Evolutionary conservation across 2,329 filamentous ascomycete species (phyloP), one percentile per base, ranked within the genome.

Genomic region (Onygenales sp.): DNA sequence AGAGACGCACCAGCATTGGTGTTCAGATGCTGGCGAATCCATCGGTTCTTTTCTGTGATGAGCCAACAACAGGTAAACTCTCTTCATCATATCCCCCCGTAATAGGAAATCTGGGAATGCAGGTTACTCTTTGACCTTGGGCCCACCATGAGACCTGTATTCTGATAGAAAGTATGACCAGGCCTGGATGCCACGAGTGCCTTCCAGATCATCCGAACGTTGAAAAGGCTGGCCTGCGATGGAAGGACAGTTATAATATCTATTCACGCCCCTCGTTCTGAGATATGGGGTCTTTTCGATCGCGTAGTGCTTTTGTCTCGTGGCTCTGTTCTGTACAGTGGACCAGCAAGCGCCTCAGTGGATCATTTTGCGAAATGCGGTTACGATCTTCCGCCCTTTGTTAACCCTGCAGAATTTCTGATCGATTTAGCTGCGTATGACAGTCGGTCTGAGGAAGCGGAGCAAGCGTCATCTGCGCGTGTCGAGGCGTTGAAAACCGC

Each of bases 1-100:
- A 89, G 72, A 76, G 87, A 56, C 74, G 87, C 34, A 85, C 85
- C 0, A 88, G 85, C 57, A 87, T 91, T 47, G 87, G 86, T 2
- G 86, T 91, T 4, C 87, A 90, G 67, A 74, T 91, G 53, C 73
- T 91, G n/a, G 82, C 85, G 4, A 91, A 90, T 63, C 87, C 87
- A 1, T 88, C 85, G 5, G 78, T 91, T 1, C 70, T 91, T 6
- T 90, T 88, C 65, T 77, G 89, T 21, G 87, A 92, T 61, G 87
- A 91, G 61, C 86, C 87, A 0, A 91, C 87, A 0, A 90, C 86
- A 1, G 86, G 85, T 0, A 59, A 44, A 52, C 49, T 42, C 39
- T 47, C 14, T 36, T n/a, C 45, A 7, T 21, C 45, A 49, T 27
- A 27, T 27, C 21, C 21, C 21, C 21, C 21, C 3, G 21, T 27